Evolutionary conservation across 2,329 filamentous ascomycete species (phyloP).

Genomic region (Incumbomyces delicatus): DNA sequence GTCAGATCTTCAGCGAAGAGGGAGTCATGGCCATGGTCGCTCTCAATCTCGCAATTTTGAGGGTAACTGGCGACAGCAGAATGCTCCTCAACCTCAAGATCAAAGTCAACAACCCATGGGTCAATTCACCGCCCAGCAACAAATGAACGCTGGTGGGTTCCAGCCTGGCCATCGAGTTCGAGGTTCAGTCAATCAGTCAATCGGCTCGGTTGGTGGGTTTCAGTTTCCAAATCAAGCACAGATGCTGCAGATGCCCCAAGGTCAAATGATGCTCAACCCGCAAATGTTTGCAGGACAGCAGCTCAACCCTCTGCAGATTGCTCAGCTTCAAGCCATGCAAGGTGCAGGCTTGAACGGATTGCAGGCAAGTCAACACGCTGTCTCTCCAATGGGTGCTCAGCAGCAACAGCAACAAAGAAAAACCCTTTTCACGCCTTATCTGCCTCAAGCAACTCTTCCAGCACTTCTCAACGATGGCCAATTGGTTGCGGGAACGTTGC

Average conservation of each 20-base stretch:
- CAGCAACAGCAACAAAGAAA: slow-evolving; percentile 88
- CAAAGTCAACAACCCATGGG: slow-evolving; percentile 44
- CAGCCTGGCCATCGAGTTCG: slow-evolving; percentile 86
- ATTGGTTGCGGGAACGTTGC: slow-evolving; percentile 88
- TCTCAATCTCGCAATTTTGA: slow-evolving; percentile 90
- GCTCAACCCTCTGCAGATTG: slow-evolving; percentile 77
- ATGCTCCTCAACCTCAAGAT: slow-evolving; percentile 34
- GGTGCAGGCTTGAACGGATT: slow-evolving; percentile 67
- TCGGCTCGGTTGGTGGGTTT: slow-evolving; percentile 74
- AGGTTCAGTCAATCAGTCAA: slow-evolving; percentile 75
- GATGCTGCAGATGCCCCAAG: slow-evolving; percentile 72
- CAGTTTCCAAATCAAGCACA: slow-evolving; percentile 83
- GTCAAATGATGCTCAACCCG: slow-evolving; percentile 68
- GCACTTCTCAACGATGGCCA: slow-evolving; percentile 84
- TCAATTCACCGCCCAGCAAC: slow-evolving; percentile 61
- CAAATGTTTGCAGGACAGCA: slow-evolving; percentile 78
- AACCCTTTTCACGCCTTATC: slow-evolving; percentile 94
- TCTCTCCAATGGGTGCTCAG: slow-evolving; percentile 49
- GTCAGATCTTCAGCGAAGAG: slow-evolving; percentile 63
- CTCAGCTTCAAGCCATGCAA: slow-evolving; percentile 85
- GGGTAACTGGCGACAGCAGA: slow-evolving; percentile 90
- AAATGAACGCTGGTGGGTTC: slow-evolving; percentile 62
- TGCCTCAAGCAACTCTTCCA: slow-evolving; percentile 87
- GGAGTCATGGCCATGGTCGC: slow-evolving; percentile 63
- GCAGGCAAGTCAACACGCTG: slow-evolving; percentile 59